These are phyloP conservation scores for Leishmania turanica DNA, from an alignment of 208 protist genomes.

Conservation along the genomic window DNA sequence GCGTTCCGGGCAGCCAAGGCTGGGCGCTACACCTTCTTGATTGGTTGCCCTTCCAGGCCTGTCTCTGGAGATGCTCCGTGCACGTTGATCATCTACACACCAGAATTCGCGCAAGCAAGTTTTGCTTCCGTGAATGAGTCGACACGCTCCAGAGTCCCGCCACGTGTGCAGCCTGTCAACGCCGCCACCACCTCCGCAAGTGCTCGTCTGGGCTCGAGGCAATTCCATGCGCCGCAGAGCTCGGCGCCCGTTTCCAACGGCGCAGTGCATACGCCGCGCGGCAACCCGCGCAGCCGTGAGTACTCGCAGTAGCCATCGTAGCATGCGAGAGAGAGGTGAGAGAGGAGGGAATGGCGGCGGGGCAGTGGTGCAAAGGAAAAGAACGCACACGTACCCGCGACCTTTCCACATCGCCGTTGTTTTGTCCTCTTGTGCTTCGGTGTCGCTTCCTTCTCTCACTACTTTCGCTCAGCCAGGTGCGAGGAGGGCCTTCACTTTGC, in stretches of 20 bases:
- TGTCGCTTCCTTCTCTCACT: neutral
- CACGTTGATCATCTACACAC: slow-evolving; percentile 59
- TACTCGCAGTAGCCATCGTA: slow-evolving; percentile 33
- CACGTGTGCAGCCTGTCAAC: slow-evolving; percentile 32
- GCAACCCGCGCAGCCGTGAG: slow-evolving; percentile 22
- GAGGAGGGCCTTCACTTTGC: neutral
- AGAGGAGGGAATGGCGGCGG: neutral
- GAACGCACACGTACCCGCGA: neutral
- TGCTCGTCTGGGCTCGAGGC: slow-evolving; percentile 16
- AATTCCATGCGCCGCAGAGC: slow-evolving; percentile 21
- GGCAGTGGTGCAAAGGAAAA: too few species aligned
- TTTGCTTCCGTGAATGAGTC: slow-evolving; percentile 46
- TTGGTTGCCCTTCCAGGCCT: slow-evolving; percentile 38
- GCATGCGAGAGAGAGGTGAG: neutral
- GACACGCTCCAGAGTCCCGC: slow-evolving; percentile 35
- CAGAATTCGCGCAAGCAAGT: slow-evolving; percentile 44
- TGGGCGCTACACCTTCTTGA: slow-evolving; percentile 57
- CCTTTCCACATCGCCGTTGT: neutral
- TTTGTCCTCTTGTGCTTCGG: neutral
- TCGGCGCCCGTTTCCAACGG: slow-evolving; percentile 28
- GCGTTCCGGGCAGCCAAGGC: slow-evolving; percentile 39
- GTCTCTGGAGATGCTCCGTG: slow-evolving; percentile 55
- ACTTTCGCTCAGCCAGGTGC: neutral
- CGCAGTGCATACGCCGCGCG: neutral
- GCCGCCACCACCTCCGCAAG: slow-evolving; percentile 7